phyloP scores from a whole-genome alignment of 2,329 filamentous ascomycete genomes.

The Fusarium odoratissimum region DNA sequence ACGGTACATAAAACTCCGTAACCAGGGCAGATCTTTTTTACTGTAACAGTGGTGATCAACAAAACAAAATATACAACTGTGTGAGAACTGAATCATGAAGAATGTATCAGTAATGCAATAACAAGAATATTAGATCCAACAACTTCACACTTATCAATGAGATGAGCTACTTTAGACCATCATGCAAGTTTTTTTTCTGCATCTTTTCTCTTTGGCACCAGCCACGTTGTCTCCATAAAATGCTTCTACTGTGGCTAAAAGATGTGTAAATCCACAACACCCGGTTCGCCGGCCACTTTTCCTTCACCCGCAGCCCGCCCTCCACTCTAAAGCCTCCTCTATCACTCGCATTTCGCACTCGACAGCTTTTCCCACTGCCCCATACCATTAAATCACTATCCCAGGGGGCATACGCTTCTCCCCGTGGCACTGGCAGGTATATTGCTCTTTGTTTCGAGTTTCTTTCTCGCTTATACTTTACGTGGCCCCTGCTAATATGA shows the following conservation, averaged over 20 bases:
- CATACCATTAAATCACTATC: background rate
- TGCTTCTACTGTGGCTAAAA: conserved; percentile 16
- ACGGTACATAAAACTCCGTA: background rate
- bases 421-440: background rate
- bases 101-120: no score
- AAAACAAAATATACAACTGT: background rate
- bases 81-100: background rate
- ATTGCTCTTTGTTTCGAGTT: background rate
- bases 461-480: background rate
- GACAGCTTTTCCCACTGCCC: conserved; percentile 5
- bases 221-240: conserved; percentile 11
- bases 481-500: conserved; percentile 25
- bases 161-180: background rate
- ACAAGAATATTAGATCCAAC: background rate
- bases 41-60: background rate
- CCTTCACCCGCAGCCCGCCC: conserved; percentile 27
- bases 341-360: conserved; percentile 30
- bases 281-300: conserved; percentile 44
- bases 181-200: conserved; percentile 10
- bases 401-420: background rate
- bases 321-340: conserved; percentile 36
- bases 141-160: background rate
- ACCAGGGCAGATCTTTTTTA: background rate
- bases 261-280: conserved; percentile 36
- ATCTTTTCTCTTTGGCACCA: background rate